Conservation (phyloP, 208 protist genomes). For the Zelonia costaricensis region DNA sequence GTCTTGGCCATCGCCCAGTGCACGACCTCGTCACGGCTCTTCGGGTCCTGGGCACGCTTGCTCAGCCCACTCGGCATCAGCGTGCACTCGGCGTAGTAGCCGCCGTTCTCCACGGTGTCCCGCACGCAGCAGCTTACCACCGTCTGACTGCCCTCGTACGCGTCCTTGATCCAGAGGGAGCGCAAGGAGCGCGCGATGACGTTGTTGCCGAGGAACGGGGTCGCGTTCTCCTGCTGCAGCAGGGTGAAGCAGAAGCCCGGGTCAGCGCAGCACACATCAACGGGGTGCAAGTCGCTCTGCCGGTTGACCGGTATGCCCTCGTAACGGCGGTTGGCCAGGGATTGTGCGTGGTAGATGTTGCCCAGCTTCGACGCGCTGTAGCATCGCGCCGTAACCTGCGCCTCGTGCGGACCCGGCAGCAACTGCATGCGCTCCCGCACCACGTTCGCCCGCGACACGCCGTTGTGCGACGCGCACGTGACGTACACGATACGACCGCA, state of each 20-base stretch:
- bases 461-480: constrained; percentile 75
- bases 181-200: constrained; percentile 57
- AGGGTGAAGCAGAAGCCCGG: constrained; percentile 72
- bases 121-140: constrained; percentile 75
- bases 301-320: constrained; percentile 68
- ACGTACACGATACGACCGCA: constrained; percentile 79
- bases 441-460: constrained; percentile 54
- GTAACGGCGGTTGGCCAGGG: constrained; percentile 64
- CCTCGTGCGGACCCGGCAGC: constrained; percentile 39
- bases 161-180: constrained; percentile 72
- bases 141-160: constrained; percentile 75
- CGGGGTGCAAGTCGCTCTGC: constrained; percentile 58
- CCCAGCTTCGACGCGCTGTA: constrained; percentile 85
- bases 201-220: constrained; percentile 48
- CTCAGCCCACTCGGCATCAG: constrained; percentile 70
- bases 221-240: constrained; percentile 36
- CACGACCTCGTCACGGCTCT: constrained; percentile 62
- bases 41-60: constrained; percentile 53
- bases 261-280: constrained; percentile 69
- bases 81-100: constrained; percentile 77
- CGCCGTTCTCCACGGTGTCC: constrained; percentile 59
- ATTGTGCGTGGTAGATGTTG: constrained; percentile 85
- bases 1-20: constrained; percentile 85
- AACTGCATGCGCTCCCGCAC: constrained; percentile 70
- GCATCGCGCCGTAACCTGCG: constrained; percentile 63